Conservation (phyloP, 306 rosid species). For the Medicago truncatula region DNA sequence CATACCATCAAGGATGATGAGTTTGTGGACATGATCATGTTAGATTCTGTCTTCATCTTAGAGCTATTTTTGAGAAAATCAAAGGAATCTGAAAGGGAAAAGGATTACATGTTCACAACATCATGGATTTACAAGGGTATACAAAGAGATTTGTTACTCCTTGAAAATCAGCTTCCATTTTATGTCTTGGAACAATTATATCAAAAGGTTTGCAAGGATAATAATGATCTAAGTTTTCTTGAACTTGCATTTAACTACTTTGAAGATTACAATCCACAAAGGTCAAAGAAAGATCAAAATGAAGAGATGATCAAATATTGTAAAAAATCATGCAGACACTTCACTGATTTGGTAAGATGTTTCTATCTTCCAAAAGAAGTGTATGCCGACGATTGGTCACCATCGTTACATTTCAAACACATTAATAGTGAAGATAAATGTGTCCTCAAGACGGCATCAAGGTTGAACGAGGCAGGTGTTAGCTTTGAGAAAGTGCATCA, state of each 20-base stretch:
- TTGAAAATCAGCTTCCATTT: not conserved
- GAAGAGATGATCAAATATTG: not conserved
- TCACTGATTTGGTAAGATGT: not conserved
- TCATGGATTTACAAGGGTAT: not conserved
- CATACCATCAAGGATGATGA: too few species aligned
- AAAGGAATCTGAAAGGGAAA: not conserved
- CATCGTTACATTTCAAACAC: not conserved
- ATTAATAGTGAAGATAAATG: not conserved
- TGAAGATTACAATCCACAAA: not conserved
- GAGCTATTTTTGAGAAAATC: not conserved
- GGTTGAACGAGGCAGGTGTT: not conserved
- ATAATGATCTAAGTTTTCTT: not conserved
- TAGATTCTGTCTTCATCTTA: not conserved
- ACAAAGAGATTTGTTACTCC: not conserved
- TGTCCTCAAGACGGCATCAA: not conserved
- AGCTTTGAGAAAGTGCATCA: not conserved
- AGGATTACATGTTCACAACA: not conserved
- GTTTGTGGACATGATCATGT: not conserved
- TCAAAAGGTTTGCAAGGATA: not conserved
- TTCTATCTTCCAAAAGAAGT: not conserved
- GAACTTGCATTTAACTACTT: not conserved
- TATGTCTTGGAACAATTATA: not conserved
- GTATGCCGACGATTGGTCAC: not conserved
- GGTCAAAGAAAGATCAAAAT: not conserved
- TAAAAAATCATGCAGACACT: not conserved